These are phyloP conservation scores for Aureobasidium melanogenum DNA, from an alignment of 2,329 filamentous ascomycete genomes.

Conservation along the genomic window DNA sequence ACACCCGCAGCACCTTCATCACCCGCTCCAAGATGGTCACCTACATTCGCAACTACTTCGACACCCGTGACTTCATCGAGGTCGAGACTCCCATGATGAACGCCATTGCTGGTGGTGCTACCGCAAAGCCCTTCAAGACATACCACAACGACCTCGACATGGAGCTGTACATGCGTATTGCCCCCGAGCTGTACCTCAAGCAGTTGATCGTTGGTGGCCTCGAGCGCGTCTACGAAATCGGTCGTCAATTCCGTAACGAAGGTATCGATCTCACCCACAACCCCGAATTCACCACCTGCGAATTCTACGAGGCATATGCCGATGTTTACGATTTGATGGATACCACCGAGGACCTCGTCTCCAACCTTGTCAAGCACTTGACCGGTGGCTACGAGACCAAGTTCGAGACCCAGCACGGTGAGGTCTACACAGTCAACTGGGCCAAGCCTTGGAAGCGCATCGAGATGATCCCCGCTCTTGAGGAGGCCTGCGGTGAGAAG, in stretches of 20 bases:
- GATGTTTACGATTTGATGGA: conserved; percentile 88
- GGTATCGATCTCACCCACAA: conserved; percentile 90
- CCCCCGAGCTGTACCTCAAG: conserved; percentile 95
- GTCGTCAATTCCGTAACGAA: conserved; percentile 92
- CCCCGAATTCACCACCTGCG: conserved; percentile 93
- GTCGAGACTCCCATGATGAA: conserved; percentile 98
- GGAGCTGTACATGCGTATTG: conserved; percentile 90
- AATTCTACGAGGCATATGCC: conserved; percentile 85
- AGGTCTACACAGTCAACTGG: conserved; percentile 91
- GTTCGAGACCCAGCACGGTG: conserved; percentile 78
- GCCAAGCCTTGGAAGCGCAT: conserved; percentile 85
- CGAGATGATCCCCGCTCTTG: conserved; percentile 91
- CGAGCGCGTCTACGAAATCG: conserved; percentile 91
- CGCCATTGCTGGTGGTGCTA: conserved; percentile 88
- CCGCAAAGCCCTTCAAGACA: conserved; percentile 87
- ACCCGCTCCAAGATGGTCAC: conserved; percentile 80
- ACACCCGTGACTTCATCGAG: conserved; percentile 74
- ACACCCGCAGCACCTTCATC: conserved; percentile 71
- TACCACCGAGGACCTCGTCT: conserved; percentile 87
- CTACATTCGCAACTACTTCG: conserved; percentile 83
- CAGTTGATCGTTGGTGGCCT: conserved; percentile 89
- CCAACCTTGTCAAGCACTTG: conserved; percentile 77
- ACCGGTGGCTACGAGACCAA: conserved; percentile 78
- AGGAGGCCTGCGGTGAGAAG: conserved; percentile 82
- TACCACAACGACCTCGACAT: conserved; percentile 94